phyloP scores from a whole-genome alignment of 2,329 filamentous ascomycete genomes.

The Thermoascus crustaceus region DNA sequence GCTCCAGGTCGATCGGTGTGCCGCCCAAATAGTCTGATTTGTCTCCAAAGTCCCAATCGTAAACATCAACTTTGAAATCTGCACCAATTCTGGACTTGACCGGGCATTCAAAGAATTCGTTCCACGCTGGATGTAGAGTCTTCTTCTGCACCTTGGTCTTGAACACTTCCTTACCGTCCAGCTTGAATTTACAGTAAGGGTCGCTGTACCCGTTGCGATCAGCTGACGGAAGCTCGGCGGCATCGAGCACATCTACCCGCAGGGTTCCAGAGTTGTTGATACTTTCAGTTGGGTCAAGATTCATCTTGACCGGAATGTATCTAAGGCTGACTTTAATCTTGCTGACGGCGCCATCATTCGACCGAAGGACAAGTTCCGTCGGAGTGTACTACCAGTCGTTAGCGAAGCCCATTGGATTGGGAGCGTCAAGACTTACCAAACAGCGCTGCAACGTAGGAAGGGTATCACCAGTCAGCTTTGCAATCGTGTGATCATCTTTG shows the following conservation, averaged over 20 bases:
- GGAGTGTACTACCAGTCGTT: conserved; percentile 65
- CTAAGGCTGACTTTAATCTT: conserved; percentile 87
- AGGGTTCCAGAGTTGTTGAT: conserved; percentile 98
- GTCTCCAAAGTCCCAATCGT: conserved; percentile 94
- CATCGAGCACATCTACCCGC: conserved; percentile 87
- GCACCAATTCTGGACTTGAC: conserved; percentile 78
- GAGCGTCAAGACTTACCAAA: conserved; percentile 50
- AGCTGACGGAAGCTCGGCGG: conserved; percentile 76
- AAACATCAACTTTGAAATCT: conserved; percentile 74
- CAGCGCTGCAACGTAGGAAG: conserved; percentile 81
- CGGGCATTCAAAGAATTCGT: conserved; percentile 83
- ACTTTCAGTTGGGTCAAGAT: conserved; percentile 85
- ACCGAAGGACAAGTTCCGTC: conserved; percentile 70
- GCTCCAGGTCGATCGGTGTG: conserved; percentile 64
- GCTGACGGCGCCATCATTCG: conserved; percentile 65
- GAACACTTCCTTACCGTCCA: conserved; percentile 82
- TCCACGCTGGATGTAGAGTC: conserved; percentile 89
- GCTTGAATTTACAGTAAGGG: conserved; percentile 88
- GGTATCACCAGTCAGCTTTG: conserved; percentile 76
- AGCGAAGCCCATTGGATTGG: conserved; percentile 2
- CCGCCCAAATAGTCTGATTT: conserved; percentile 85
- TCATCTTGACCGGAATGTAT: conserved; percentile 91
- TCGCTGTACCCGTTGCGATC: conserved; percentile 96
- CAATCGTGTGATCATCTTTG: conserved; percentile 63
- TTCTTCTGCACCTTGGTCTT: conserved; percentile 97